Base-by-base conservation (phyloP, 2,329 filamentous ascomycete genomes). In the Pseudofabraea citricarpa region DNA sequence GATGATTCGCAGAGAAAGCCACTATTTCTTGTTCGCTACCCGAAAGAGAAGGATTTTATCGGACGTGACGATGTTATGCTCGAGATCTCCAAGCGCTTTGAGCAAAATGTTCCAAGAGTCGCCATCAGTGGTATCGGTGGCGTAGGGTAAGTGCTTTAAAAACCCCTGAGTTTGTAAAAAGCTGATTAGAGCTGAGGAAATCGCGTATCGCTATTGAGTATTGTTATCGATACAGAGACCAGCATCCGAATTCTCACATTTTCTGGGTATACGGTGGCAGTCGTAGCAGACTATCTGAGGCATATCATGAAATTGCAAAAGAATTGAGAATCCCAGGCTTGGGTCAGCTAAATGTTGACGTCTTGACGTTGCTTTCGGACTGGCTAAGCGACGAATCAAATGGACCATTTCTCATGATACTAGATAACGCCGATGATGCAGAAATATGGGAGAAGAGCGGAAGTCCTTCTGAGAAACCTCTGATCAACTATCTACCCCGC, bases 401-500 rank as follows among this genome's bases (percentile, higher is more conserved):
- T 18, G 33, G 33, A 19, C 6, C 3, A 2, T 36, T 15, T 15
- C 6, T 36, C 7, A 16, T 36, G 15, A 19, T 18, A 9, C 15
- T 36, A 16, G 15, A 36, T 12, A 36, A 36, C 13, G 33, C 33
- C 6, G 33, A 18, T 36, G 33, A 9, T 31, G 13, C 16, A 7
- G 27, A 31, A 5, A 12, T 31, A 6, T 31, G 13, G 4, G 13
- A n/a, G 6, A 15, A 31, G 5, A n/a, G 13, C 16, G 16, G 16
- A n/a, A 4, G 9, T 2, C 6, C 2, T n/a, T 12, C 4, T 4
- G 16, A 31, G 6, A 15, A 3, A 10, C 27, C 27, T 6, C 27
- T 31, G 13, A 31, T 12, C 23, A 24, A 36, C 15, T 36, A 36
- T 21, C 20, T 49, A 6, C 47, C 43, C 9, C 36, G 23, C 23